Evolutionary conservation across 305 asterid genomes (phyloP).

Genomic region (Fraxinus paxiana): DNA sequence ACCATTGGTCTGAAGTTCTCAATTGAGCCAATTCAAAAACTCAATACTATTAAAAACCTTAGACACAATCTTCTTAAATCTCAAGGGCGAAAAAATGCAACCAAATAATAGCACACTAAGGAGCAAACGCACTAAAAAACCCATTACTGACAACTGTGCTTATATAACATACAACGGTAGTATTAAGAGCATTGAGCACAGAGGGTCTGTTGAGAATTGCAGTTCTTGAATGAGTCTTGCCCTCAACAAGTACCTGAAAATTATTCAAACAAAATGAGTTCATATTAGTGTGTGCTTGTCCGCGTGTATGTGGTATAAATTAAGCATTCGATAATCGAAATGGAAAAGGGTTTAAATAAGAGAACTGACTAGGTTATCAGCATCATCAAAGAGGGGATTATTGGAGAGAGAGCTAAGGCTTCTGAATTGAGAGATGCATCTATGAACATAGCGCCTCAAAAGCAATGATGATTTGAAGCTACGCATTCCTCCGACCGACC

Average conservation of each 20-base stretch:
- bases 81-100: neutral
- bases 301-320: neutral
- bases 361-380: conserved; percentile 47
- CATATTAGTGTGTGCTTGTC: neutral
- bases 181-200: conserved; percentile 66
- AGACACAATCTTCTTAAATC: neutral
- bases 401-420: conserved; percentile 39
- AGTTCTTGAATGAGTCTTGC: conserved; percentile 63
- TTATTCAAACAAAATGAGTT: neutral
- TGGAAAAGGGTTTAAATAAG: neutral
- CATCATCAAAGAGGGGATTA: conserved; percentile 42
- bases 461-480: conserved; percentile 31
- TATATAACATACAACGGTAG: conserved; percentile 40
- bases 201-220: conserved; percentile 77
- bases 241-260: conserved; percentile 73
- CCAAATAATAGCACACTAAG: neutral
- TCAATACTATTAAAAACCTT: neutral
- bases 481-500: conserved; percentile 50
- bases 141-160: neutral
- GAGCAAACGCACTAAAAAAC: neutral
- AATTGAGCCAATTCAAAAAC: neutral
- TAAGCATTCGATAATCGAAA: neutral
- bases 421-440: conserved; percentile 26
- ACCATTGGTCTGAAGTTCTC: neutral
- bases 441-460: conserved; percentile 29